These are phyloP conservation scores for Eimeria acervulina DNA, from an alignment of 169 alveolate species.

Conservation along the genomic window DNA sequence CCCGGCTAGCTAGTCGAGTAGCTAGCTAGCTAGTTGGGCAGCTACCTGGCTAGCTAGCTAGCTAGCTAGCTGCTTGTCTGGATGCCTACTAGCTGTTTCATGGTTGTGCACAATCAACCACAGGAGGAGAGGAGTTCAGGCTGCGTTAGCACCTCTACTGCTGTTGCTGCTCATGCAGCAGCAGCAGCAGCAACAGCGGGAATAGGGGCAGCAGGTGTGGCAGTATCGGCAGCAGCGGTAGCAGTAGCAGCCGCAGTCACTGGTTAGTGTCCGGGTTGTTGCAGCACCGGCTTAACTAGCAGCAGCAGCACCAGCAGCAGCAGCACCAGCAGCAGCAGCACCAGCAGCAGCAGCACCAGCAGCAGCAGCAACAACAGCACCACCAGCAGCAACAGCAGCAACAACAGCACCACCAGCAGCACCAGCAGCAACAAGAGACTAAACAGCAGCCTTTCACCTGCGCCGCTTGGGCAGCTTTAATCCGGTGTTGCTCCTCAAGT, in stretches of 20 bases:
- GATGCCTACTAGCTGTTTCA: too few relatives aligned
- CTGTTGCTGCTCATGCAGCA: too few relatives aligned
- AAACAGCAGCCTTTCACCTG: slow-evolving; percentile 26
- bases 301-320: background rate
- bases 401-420: slow-evolving; percentile 19
- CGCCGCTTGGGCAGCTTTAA: slow-evolving; percentile 53
- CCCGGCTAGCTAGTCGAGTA: too few relatives aligned
- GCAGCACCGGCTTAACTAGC: too few relatives aligned
- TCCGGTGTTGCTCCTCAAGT: slow-evolving; percentile 42
- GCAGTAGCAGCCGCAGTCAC: background rate
- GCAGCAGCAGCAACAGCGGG: slow-evolving; percentile 1
- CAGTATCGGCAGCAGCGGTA: background rate
- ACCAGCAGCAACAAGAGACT: background rate
- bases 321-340: background rate
- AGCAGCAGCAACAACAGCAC: background rate
- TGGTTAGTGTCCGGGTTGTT: too few relatives aligned
- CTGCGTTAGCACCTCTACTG: too few relatives aligned
- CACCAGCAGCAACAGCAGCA: background rate
- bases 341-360: background rate
- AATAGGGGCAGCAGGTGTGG: background rate
- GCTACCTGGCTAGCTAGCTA: background rate
- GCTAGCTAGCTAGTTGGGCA: background rate
- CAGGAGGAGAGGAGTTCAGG: background rate
- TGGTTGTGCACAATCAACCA: background rate
- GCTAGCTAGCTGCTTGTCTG: background rate